A percentile compares a stretch with the other conserved stretches of the same genome.
These are phyloP conservation scores for Amniculicola lignicola DNA, from an alignment of 495 filamentous ascomycete genomes.

Conservation along the genomic window DNA sequence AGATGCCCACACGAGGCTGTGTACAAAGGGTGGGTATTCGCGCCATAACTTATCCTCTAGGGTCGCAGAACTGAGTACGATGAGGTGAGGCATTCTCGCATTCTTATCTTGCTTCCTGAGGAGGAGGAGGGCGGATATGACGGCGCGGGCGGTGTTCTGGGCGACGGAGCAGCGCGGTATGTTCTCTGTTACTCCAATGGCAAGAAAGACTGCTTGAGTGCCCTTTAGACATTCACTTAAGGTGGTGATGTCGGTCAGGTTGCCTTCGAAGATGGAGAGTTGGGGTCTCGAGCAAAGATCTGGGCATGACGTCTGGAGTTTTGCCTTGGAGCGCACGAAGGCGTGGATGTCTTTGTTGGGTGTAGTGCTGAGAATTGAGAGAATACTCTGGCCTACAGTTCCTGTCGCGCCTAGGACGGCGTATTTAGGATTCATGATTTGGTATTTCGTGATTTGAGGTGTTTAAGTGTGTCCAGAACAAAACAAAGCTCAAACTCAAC, in stretches of 20 bases:
- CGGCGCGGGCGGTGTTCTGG: constrained; percentile 10
- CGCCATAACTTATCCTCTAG: constrained; percentile 13
- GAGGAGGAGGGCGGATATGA: constrained; percentile 13
- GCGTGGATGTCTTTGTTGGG: not conserved
- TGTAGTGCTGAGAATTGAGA: not conserved
- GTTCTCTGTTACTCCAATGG: constrained; percentile 22
- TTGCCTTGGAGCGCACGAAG: constrained; percentile 1
- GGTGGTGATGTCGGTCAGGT: constrained; percentile 33
- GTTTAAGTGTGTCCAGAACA: too few relatives aligned
- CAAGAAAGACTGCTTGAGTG: constrained; percentile 15
- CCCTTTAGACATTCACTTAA: constrained; percentile 19
- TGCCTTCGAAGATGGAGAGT: constrained; percentile 36
- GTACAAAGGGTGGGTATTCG: constrained; percentile 9
- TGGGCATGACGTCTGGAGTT: not conserved
- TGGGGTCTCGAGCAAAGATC: constrained; percentile 1
- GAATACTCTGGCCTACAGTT: not conserved
- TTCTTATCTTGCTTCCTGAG: not conserved
- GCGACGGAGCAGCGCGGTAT: constrained; percentile 24
- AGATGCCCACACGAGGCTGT: constrained; percentile 5
- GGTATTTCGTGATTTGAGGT: too few relatives aligned
- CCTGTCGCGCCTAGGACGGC: constrained; percentile 10
- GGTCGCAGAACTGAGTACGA: constrained; percentile 25
- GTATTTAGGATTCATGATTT: too few relatives aligned
- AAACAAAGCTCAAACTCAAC: too few relatives aligned
- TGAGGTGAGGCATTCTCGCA: constrained; percentile 8